Evolutionary conservation across 2,329 filamentous ascomycete genomes (phyloP), one percentile per base, ranked within the genome.

Genomic region (Plenodomus lindquistii): DNA sequence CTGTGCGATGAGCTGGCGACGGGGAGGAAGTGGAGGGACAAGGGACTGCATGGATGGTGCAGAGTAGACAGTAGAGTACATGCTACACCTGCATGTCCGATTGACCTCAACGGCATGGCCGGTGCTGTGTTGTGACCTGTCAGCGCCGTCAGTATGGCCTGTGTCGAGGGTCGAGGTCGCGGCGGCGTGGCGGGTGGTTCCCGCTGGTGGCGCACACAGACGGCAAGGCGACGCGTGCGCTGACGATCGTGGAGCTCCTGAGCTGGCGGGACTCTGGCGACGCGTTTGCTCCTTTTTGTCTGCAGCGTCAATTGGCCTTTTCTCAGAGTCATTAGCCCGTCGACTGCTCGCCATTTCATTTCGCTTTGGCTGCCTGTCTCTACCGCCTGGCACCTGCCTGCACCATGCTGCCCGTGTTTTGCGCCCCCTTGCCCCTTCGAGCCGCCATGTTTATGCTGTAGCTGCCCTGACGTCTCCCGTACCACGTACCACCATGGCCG

Each of bases 1-100:
- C 59, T 67, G 55, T 74, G 73, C 46, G 68, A 63, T 54, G 65
- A 66, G 55, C 70, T 71, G 57, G 70, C 62, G 6, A 67, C 66
- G 27, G 66, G 62, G 38, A 60, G 51, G 54, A 50, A 67, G 50
- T 59, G 50, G 16, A 58, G 48, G 56, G 39, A 17, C 27, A 38
- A 40, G 46, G 17, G 15, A 29, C 15, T 6, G n/a, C n/a, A n/a
- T n/a, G n/a, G n/a, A n/a, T n/a, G n/a, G n/a, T n/a, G n/a, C n/a
- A n/a, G n/a, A n/a, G n/a, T n/a, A n/a, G n/a, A n/a, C n/a, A n/a
- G n/a, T n/a, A n/a, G n/a, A n/a, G n/a, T n/a, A n/a, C n/a, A n/a
- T n/a, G n/a, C n/a, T n/a, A n/a, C n/a, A n/a, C n/a, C n/a, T n/a
- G n/a, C n/a, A n/a, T n/a, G n/a, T n/a, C n/a, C n/a, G n/a, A n/a